These are phyloP conservation scores for Sphaerulina populicola DNA, from an alignment of 2,329 filamentous ascomycete genomes.

Conservation along the genomic window DNA sequence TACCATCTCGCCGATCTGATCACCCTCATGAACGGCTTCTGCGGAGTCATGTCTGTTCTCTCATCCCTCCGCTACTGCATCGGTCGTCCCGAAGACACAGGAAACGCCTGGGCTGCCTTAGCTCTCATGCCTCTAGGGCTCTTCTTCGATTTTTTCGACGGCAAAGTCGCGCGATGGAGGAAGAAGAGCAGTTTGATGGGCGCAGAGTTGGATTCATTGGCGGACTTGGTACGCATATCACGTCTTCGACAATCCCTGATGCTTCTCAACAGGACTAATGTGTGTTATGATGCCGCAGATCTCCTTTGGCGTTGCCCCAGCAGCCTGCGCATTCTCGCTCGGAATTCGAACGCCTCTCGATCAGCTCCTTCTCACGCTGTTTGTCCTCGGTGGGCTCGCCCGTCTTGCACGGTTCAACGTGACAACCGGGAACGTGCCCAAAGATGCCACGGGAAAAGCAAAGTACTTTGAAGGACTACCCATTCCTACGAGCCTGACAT, in stretches of 20 bases:
- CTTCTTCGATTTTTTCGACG: conserved; percentile 98
- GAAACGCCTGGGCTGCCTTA: conserved; percentile 73
- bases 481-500: conserved; percentile 78
- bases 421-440: conserved; percentile 78
- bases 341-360: conserved; percentile 78
- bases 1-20: conserved; percentile 75
- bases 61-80: conserved; percentile 90
- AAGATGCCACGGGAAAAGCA: conserved; percentile 84
- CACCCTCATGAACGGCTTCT: conserved; percentile 77
- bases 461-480: conserved; percentile 96
- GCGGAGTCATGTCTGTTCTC: conserved; percentile 90
- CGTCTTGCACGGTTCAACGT: conserved; percentile 96
- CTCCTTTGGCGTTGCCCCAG: conserved; percentile 88
- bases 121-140: conserved; percentile 83
- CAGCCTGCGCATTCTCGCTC: conserved; percentile 77
- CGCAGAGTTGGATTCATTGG: conserved; percentile 90
- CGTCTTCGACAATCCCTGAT: background rate
- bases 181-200: conserved; percentile 97
- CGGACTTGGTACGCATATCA: conserved; percentile 62
- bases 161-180: conserved; percentile 90
- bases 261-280: background rate
- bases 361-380: conserved; percentile 73
- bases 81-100: conserved; percentile 50
- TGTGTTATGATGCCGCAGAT: conserved; percentile 49
- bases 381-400: conserved; percentile 89